Base-by-base conservation (phyloP, 495 filamentous ascomycete species). In the Glonium stellatum region DNA sequence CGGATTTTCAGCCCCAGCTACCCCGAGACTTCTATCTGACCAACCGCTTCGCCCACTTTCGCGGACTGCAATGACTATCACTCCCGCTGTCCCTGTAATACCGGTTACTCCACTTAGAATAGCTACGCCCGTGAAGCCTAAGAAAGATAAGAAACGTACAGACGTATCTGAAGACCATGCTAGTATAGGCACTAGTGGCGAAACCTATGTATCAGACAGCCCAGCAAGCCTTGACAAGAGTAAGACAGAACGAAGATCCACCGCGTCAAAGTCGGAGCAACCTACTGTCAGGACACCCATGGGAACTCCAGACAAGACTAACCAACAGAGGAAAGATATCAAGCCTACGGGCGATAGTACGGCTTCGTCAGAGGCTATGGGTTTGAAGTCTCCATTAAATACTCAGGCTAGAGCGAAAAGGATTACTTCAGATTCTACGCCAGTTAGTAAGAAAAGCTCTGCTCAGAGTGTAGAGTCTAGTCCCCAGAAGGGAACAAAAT, bases 1-100 rank as follows among this genome's bases (percentile, higher is more conserved):
- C 23, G 87, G 87, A 0, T 80, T 89, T 46, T 80, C 80, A 13
- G 69, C 84, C 12, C 78, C 80, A 4, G 80, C 80, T 54, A 70
- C 75, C 2, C 82, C 61, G 11, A 64, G 56, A 41, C 15, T 57
- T 25, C 35, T 48, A 25, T 10, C 11, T 31, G 25, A 46, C 12
- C 50, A 58, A 19, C 58, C 55, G 11, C 46, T 42, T 49, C 54
- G 35, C n/a, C 59, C 64, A 10, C 5, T 58, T 18, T 67, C 60
- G 19, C 52, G 59, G n/a, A 57, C 57, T 57, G 55, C 19, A 44
- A 57, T 54, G 27, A 46, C 31, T 51, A 35, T 67, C 5, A 54
- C 58, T 34, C 60, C 67, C 1, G 60, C 60, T 44, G 56, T 62
- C 51, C 67, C 67, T 19, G 55, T 66, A 15, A 41, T 67, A 23